These are phyloP conservation scores for Starmerella potacharoeniae DNA, from an alignment of 805 yeast species.

Conservation along the genomic window DNA sequence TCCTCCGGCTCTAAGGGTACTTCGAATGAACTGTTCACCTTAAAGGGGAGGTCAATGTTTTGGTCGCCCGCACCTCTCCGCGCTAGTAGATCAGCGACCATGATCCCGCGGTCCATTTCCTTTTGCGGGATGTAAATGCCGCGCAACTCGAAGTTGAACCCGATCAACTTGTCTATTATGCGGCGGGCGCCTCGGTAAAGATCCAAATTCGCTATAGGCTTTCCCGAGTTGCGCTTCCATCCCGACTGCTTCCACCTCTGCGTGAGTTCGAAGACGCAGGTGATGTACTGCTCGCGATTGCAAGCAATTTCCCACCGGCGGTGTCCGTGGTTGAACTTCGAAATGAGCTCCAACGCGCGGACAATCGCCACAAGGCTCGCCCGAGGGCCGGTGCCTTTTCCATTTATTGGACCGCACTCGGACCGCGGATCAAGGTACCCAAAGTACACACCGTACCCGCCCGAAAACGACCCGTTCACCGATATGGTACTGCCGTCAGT, in stretches of 20 bases:
- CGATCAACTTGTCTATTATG: not conserved
- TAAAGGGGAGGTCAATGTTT: not conserved
- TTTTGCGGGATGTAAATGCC: not conserved
- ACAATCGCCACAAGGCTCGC: constrained; percentile 2
- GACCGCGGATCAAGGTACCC: constrained; percentile 1
- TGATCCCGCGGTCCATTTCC: constrained; percentile 2
- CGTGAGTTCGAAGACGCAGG: not conserved
- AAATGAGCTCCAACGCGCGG: constrained; percentile 1
- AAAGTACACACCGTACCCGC: constrained; percentile 2
- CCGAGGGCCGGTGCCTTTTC: constrained; percentile 1
- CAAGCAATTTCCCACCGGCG: constrained; percentile 3
- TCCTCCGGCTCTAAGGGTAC: not conserved
- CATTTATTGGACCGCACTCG: not conserved
- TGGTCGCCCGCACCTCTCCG: constrained; percentile 1
- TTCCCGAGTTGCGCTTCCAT: constrained; percentile 4
- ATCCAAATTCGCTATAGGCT: constrained; percentile 1
- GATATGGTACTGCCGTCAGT: constrained; percentile 3
- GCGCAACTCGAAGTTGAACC: not conserved
- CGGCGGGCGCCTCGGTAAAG: constrained; percentile 1
- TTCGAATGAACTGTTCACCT: not conserved
- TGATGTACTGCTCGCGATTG: constrained; percentile 3
- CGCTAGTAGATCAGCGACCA: constrained; percentile 2
- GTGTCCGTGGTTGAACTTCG: not conserved
- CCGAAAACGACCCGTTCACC: not conserved
- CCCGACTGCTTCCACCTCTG: constrained; percentile 2